These are phyloP conservation scores for Penstemon barbatus DNA, from an alignment of 257 asterid genomes.

Conservation along the genomic window DNA sequence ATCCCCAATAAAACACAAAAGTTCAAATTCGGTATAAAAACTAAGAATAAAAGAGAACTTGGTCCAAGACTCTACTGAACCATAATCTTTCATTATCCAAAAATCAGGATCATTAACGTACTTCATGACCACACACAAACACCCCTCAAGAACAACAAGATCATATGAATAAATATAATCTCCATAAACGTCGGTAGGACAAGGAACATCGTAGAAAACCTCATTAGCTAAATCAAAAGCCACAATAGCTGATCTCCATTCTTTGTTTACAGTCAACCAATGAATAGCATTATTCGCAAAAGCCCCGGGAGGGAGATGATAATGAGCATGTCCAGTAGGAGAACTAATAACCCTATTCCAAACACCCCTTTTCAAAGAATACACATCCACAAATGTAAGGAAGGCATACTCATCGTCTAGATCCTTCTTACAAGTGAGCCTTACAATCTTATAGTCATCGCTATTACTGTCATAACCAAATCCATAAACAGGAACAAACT, in stretches of 20 bases:
- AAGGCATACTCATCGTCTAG: background rate
- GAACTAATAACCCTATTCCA: slow-evolving; percentile 22
- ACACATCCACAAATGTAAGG: slow-evolving; percentile 3
- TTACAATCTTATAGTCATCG: slow-evolving; percentile 26
- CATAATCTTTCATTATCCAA: too few species aligned
- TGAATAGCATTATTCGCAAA: slow-evolving; percentile 16
- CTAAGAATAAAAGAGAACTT: too few species aligned
- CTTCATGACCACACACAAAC: too few species aligned
- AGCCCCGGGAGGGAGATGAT: too few species aligned
- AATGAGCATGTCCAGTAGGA: too few species aligned
- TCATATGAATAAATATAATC: too few species aligned
- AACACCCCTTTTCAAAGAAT: slow-evolving; percentile 2
- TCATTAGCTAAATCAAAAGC: slow-evolving; percentile 33
- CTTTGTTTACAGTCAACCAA: slow-evolving; percentile 27
- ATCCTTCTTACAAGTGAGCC: background rate
- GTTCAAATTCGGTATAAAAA: too few species aligned
- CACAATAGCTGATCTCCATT: slow-evolving; percentile 23
- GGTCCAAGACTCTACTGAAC: too few species aligned
- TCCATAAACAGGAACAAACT: slow-evolving; percentile 1
- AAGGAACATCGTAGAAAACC: slow-evolving; percentile 26
- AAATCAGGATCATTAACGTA: too few species aligned
- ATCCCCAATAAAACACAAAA: too few species aligned
- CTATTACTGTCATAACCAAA: slow-evolving; percentile 23
- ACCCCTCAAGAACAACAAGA: too few species aligned
- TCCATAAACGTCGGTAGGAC: background rate